Conservation (phyloP, 257 asterid species). For the Linaria vulgaris region DNA sequence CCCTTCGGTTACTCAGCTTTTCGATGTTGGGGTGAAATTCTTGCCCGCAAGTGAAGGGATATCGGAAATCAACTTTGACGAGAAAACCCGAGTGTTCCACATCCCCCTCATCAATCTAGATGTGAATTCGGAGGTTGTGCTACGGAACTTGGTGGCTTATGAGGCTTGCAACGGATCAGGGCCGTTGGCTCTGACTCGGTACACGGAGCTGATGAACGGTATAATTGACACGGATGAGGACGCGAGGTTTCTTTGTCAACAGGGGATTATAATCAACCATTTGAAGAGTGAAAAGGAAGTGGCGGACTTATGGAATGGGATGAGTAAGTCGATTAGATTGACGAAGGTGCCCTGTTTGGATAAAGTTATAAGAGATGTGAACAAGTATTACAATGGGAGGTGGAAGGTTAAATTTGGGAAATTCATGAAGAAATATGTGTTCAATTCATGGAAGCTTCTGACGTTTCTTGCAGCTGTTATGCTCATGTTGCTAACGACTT, state of each 20-base stretch:
- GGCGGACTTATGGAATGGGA: slow-evolving; percentile 73
- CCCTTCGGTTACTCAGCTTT: slow-evolving; percentile 41
- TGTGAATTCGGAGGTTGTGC: slow-evolving; percentile 31
- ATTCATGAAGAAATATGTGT: slow-evolving; percentile 49
- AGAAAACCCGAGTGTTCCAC: slow-evolving; percentile 19
- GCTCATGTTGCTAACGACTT: slow-evolving; percentile 41
- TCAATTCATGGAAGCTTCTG: slow-evolving; percentile 58
- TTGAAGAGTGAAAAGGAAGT: slow-evolving; percentile 68
- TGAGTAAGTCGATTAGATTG: slow-evolving; percentile 57
- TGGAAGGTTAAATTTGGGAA: slow-evolving; percentile 56
- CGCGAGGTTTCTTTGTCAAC: slow-evolving; percentile 46
- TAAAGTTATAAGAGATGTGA: slow-evolving; percentile 57
- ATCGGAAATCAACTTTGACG: slow-evolving; percentile 28
- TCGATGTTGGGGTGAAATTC: slow-evolving; percentile 32
- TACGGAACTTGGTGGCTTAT: slow-evolving; percentile 53
- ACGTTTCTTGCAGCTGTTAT: slow-evolving; percentile 46
- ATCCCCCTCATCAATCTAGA: slow-evolving; percentile 36
- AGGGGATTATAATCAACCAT: slow-evolving; percentile 56
- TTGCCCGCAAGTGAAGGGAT: slow-evolving; percentile 29
- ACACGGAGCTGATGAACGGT: slow-evolving; percentile 67
- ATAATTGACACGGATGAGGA: slow-evolving; percentile 57
- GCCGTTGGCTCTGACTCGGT: slow-evolving; percentile 51
- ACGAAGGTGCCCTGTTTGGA: slow-evolving; percentile 69
- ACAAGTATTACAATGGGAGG: slow-evolving; percentile 47
- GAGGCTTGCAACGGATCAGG: slow-evolving; percentile 56